Base-by-base conservation (phyloP, 345 rosid species). In the Sonneratia alba region DNA sequence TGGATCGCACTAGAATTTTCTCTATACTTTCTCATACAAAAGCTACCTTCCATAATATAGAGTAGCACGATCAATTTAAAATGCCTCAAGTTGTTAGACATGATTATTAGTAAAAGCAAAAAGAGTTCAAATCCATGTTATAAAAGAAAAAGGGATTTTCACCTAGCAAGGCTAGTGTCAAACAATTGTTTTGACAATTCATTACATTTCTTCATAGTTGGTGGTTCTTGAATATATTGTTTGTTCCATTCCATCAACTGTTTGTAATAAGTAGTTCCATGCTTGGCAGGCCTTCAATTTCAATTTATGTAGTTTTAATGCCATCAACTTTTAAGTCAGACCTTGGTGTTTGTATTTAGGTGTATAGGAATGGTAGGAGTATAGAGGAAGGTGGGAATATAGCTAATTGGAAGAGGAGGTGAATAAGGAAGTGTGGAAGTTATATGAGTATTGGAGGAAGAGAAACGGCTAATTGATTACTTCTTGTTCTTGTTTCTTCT, bases 161-260 rank as follows among this genome's bases (percentile, higher is more conserved):
- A 92, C 98, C 98, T 88, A 42, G 96, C 96, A 57, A 92, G 96
- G 74, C 95, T 95, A 68, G 96, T 90, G 86, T 90, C 88, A 51
- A 92, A 71, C 75, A 92, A 81, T 76, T 90, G 95, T 79, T 92
- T 92, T 19, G 95, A 73, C 83, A 90, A 76, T 70, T 77, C 80
- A 76, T 82, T 79, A 82, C 96, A 92, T 72, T 84, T 92, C 85
- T 92, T 91, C 55, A 82, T 83, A 0, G 92, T 87, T 10, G 98
- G 85, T 51, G 98, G 98, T 78, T 90, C 86, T 83, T 90, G 95
- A 71, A 90, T 82, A 78, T 86, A 87, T 48, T 88, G 85, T 76
- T 85, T 88, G 85, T 92, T 92, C 80, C 85, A 80, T 79, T 87
- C 95, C 75, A 92, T 75, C 82, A 90, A 77, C 84, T 88, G 87